phyloP scores from a whole-genome alignment of 2,329 filamentous ascomycete genomes.

The Phyllosticta citribraziliensis region DNA sequence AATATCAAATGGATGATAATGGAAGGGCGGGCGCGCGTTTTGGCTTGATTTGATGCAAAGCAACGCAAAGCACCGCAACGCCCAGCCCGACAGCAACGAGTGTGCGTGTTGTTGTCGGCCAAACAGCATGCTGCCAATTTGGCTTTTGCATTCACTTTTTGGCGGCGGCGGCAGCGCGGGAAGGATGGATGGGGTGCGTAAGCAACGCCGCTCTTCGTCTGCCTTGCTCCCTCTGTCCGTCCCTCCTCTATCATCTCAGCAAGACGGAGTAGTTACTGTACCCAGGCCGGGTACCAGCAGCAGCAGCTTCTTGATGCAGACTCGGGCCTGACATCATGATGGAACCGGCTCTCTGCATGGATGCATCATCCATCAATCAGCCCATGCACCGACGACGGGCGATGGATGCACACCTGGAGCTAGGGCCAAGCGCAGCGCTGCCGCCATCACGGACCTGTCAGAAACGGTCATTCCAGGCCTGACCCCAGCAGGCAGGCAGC shows the following conservation, averaged over 20 bases:
- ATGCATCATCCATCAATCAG: slow-evolving; percentile 11
- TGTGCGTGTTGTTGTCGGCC: too few relatives aligned
- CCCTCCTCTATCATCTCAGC: background rate
- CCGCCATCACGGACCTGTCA: slow-evolving; percentile 10
- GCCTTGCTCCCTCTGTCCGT: background rate
- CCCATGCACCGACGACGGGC: slow-evolving; percentile 6
- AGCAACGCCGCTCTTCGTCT: background rate
- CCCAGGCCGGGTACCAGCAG: too few relatives aligned
- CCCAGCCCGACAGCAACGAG: background rate
- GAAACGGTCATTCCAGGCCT: slow-evolving; percentile 10
- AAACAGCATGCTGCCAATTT: background rate
- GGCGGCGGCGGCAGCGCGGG: background rate
- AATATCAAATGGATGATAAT: slow-evolving; percentile 5
- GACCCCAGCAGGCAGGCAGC: slow-evolving; percentile 2
- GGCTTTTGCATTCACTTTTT: background rate
- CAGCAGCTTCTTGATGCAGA: slow-evolving; percentile 8
- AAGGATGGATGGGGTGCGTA: background rate
- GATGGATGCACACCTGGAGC: background rate
- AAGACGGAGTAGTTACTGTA: too few relatives aligned
- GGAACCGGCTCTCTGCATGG: slow-evolving; percentile 8
- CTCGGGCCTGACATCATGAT: slow-evolving; percentile 12
- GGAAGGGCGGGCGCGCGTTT: background rate
- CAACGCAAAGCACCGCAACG: background rate
- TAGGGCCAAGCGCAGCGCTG: slow-evolving; percentile 8
- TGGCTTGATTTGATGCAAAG: slow-evolving; percentile 1